Evolutionary conservation across 2,329 filamentous ascomycete species (phyloP).

Genomic region (Alternaria viburni): DNA sequence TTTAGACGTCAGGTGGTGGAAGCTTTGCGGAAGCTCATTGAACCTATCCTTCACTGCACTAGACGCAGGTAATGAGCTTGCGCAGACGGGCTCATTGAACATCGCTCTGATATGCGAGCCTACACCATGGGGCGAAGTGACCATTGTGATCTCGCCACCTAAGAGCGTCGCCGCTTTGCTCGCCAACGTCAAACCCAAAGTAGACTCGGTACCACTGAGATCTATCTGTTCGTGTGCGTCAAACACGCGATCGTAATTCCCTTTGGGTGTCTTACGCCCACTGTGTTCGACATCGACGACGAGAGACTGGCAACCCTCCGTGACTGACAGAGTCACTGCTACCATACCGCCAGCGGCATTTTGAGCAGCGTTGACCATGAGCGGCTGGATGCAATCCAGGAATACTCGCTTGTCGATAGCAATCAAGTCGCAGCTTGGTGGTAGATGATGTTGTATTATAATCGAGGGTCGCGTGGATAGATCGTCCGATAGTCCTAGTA

Average conservation of each 20-base stretch:
- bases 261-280: conserved; percentile 48
- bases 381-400: conserved; percentile 52
- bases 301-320: conserved; percentile 37
- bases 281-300: conserved; percentile 54
- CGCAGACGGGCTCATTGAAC: conserved; percentile 34
- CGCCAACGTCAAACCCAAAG: conserved; percentile 54
- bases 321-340: conserved; percentile 42
- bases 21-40: conserved; percentile 9
- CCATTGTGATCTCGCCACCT: conserved; percentile 47
- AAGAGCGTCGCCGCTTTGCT: conserved; percentile 51
- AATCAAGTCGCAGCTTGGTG: conserved; percentile 38
- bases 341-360: conserved; percentile 49
- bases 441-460: conserved; percentile 42
- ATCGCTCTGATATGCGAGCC: conserved; percentile 53
- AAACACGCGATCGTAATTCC: conserved; percentile 51
- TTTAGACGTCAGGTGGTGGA: conserved; percentile 17
- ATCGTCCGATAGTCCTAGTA: conserved; percentile 37
- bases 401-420: conserved; percentile 49
- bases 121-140: conserved; percentile 43
- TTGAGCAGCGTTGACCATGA: conserved; percentile 53
- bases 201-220: conserved; percentile 48
- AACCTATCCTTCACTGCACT: conserved; percentile 7
- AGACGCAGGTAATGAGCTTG: conserved; percentile 26
- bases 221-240: conserved; percentile 53
- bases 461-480: conserved; percentile 36